phyloP scores from a whole-genome alignment of 805 yeast genomes.

The Cyberlindnera saturnus region DNA sequence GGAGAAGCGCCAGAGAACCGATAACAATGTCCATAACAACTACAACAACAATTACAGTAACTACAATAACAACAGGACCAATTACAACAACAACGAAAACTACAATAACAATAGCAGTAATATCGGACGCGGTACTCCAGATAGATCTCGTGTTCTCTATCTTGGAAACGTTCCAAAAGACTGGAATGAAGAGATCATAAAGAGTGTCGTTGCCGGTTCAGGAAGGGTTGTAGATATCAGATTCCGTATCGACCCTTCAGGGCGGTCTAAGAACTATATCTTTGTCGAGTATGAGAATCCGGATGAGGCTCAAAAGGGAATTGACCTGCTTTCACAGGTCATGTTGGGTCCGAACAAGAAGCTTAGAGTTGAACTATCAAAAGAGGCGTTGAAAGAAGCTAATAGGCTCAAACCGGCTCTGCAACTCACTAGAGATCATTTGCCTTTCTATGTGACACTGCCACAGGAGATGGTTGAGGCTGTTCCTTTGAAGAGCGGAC shows the following conservation, averaged over 20 bases:
- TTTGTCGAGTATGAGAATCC: conserved; percentile 54
- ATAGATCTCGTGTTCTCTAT: conserved; percentile 37
- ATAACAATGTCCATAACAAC: neutral
- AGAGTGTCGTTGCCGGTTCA: conserved; percentile 64
- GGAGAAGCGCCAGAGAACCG: conserved; percentile 10
- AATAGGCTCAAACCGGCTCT: conserved; percentile 37
- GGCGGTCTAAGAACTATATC: conserved; percentile 61
- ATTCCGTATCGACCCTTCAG: conserved; percentile 29
- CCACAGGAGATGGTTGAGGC: conserved; percentile 30
- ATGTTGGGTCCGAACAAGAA: conserved; percentile 38
- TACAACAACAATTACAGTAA: neutral
- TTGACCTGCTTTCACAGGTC: conserved; percentile 37
- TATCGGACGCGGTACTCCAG: neutral
- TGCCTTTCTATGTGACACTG: conserved; percentile 53
- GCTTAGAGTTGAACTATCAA: conserved; percentile 52
- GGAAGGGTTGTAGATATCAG: conserved; percentile 68
- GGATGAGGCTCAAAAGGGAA: conserved; percentile 46
- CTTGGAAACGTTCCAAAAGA: conserved; percentile 63
- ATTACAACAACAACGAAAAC: conserved; percentile 8
- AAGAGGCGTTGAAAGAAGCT: conserved; percentile 44
- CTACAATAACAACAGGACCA: conserved; percentile 1
- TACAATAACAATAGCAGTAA: neutral
- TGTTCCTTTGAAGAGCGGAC: conserved; percentile 1
- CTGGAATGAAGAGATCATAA: conserved; percentile 61
- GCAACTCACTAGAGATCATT: conserved; percentile 35